A percentile compares a stretch with the other conserved stretches of the same genome.
Conservation (phyloP, 2,329 filamentous ascomycete species). For the Pezicula neosporulosa region DNA sequence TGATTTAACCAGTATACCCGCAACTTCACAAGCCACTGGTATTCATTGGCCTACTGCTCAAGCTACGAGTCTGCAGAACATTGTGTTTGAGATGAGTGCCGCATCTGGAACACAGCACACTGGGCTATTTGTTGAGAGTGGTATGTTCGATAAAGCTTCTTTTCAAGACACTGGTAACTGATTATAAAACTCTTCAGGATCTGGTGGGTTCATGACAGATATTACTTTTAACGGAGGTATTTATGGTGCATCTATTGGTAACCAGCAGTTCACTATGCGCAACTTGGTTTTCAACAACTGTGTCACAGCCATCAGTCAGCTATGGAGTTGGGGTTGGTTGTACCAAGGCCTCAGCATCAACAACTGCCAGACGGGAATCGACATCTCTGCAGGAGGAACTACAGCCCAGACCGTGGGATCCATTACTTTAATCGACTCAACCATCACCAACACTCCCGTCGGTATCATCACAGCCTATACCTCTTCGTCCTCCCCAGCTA, state of each 20-base stretch:
- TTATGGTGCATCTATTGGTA: conserved; percentile 57
- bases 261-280: conserved; percentile 62
- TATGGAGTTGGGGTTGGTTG: conserved; percentile 61
- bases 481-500: conserved; percentile 50
- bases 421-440: conserved; percentile 52
- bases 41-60: conserved; percentile 54
- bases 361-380: conserved; percentile 49
- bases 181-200: conserved; percentile 34
- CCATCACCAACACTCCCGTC: conserved; percentile 44
- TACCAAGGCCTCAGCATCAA: conserved; percentile 47
- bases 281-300: conserved; percentile 45
- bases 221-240: conserved; percentile 58
- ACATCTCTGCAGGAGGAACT: conserved; percentile 41
- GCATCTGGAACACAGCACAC: conserved; percentile 44
- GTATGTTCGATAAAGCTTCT: conserved; percentile 48
- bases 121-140: conserved; percentile 48
- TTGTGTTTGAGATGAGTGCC: conserved; percentile 54
- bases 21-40: conserved; percentile 26
- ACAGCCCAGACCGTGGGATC: conserved; percentile 48
- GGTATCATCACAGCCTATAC: conserved; percentile 46
- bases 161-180: neutral
- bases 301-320: conserved; percentile 52
- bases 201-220: conserved; percentile 58
- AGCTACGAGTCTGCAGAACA: conserved; percentile 58
- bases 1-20: conserved; percentile 40